Evolutionary conservation across 2,329 filamentous ascomycete species (phyloP).

Genomic region (Leptosphaerulina australis): DNA sequence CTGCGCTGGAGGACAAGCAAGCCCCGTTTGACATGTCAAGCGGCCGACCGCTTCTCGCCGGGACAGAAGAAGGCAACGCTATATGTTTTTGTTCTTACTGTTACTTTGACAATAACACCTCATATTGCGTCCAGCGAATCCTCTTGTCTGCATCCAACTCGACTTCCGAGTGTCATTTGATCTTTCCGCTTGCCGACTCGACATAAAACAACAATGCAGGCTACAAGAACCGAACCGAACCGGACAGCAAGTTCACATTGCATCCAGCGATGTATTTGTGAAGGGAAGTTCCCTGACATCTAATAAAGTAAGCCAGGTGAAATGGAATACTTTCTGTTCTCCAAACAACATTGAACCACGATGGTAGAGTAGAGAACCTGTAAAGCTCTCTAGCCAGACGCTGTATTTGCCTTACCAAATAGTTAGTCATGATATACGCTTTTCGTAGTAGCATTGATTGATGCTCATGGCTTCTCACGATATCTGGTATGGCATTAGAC

Average conservation of each 20-base stretch:
- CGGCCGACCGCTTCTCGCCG: neutral
- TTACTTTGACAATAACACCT: neutral
- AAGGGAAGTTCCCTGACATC: constrained; percentile 4
- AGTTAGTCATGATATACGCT: no score
- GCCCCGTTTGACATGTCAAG: constrained; percentile 28
- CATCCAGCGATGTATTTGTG: neutral
- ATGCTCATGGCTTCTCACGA: no score
- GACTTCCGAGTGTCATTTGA: no score
- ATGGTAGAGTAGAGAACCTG: constrained; percentile 1
- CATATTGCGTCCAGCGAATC: neutral
- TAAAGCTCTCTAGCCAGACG: constrained; percentile 1
- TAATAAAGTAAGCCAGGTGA: neutral
- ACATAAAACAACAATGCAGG: no score
- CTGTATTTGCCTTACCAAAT: no score
- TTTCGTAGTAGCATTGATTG: no score
- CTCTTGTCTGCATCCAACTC: no score
- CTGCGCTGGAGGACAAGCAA: constrained; percentile 27
- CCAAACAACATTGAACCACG: neutral
- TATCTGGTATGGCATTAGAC: no score
- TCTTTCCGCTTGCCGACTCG: no score
- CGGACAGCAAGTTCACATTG: no score
- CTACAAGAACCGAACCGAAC: no score
- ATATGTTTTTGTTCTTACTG: neutral
- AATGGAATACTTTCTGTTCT: constrained; percentile 7
- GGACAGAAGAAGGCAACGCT: neutral